phyloP scores from a whole-genome alignment of 2,329 filamentous ascomycete genomes.

The Verticillium isaacii region DNA sequence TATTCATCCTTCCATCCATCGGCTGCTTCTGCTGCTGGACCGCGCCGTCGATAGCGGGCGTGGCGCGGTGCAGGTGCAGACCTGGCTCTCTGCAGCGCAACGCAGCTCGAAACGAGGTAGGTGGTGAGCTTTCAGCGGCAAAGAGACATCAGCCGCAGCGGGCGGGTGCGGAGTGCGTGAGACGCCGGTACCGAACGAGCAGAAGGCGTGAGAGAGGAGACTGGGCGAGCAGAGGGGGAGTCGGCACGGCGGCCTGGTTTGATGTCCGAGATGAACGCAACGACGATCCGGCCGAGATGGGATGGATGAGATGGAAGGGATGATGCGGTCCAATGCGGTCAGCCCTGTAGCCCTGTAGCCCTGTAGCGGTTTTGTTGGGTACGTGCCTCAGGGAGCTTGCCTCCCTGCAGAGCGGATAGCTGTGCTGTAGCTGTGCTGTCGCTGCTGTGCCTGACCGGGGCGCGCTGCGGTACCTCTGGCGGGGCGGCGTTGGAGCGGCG shows the following conservation, averaged over 20 bases:
- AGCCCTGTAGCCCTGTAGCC: neutral
- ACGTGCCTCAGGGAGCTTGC: too few species aligned
- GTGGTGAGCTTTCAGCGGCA: neutral
- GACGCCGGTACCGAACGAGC: neutral
- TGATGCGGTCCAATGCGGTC: neutral
- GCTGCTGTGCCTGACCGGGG: too few species aligned
- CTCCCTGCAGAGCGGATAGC: too few species aligned
- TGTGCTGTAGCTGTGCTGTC: too few species aligned
- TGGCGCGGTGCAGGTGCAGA: neutral
- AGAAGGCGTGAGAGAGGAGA: neutral
- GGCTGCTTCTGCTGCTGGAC: neutral
- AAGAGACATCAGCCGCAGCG: neutral
- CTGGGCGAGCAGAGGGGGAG: neutral
- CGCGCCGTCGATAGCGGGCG: neutral
- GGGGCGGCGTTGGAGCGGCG: too few species aligned
- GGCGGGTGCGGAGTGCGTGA: neutral
- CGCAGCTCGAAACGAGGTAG: neutral
- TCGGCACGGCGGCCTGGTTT: neutral
- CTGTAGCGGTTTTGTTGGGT: too few species aligned
- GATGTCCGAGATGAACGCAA: neutral
- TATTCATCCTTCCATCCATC: neutral
- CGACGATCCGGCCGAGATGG: neutral
- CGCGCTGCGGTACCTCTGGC: too few species aligned
- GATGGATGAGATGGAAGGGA: neutral
- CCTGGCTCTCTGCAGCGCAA: neutral